Conservation (phyloP, 2,329 filamentous ascomycete genomes). For the Pseudogymnoascus sp. region DNA sequence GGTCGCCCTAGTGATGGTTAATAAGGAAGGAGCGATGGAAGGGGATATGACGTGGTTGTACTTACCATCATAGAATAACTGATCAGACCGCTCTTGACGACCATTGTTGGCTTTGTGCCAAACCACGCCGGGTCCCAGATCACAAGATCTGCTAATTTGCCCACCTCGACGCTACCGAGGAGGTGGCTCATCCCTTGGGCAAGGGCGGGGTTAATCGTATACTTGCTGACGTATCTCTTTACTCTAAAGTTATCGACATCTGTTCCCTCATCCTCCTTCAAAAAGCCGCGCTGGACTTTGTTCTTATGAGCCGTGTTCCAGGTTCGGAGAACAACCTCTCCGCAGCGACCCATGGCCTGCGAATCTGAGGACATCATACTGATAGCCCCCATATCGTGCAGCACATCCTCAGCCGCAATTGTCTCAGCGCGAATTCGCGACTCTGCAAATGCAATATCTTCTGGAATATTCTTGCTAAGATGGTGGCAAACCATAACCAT, state of each 20-base stretch:
- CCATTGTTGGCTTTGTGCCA: slow-evolving; percentile 73
- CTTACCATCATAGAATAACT: slow-evolving; percentile 75
- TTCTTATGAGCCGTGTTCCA: slow-evolving; percentile 99
- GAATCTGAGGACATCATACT: slow-evolving; percentile 96
- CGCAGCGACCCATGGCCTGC: slow-evolving; percentile 94
- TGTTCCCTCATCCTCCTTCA: slow-evolving; percentile 72
- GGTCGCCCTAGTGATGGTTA: slow-evolving; percentile 54
- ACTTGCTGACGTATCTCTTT: slow-evolving; percentile 90
- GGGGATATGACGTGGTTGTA: slow-evolving; percentile 13
- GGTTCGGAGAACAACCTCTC: slow-evolving; percentile 85
- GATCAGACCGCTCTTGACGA: slow-evolving; percentile 86
- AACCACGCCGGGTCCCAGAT: slow-evolving; percentile 83
- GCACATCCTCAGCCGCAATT: slow-evolving; percentile 91
- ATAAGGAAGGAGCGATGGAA: not conserved
- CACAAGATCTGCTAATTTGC: slow-evolving; percentile 84
- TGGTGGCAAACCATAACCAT: slow-evolving; percentile 99
- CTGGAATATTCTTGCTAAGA: slow-evolving; percentile 82
- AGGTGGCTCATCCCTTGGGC: slow-evolving; percentile 85
- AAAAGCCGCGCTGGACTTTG: slow-evolving; percentile 70
- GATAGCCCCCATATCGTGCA: slow-evolving; percentile 91
- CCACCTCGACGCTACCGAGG: slow-evolving; percentile 79
- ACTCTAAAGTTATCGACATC: slow-evolving; percentile 86
- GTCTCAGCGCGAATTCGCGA: slow-evolving; percentile 91
- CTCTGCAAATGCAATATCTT: slow-evolving; percentile 94
- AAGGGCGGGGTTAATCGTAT: slow-evolving; percentile 89